Conservation (phyloP, 306 rosid species). For the Begonia loranthoides region DNA sequence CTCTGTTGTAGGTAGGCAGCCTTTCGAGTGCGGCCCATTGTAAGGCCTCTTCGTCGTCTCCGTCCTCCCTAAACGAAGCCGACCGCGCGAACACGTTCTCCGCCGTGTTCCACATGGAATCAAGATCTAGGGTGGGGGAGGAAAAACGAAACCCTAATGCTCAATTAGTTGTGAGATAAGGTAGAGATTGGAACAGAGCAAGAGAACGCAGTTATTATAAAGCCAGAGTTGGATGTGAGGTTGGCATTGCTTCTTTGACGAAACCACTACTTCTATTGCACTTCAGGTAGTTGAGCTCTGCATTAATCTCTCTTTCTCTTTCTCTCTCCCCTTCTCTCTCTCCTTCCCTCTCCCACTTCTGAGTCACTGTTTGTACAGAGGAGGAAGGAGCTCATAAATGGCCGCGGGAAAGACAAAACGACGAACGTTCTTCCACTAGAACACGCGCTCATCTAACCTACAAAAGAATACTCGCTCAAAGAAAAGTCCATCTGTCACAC, state of each 20-base stretch:
- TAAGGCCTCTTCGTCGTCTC: constrained; percentile 74
- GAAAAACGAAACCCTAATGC: background rate
- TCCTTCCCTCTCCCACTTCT: constrained; percentile 11
- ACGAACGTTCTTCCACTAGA: background rate
- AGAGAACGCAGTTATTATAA: background rate
- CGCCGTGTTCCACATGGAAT: constrained; percentile 84
- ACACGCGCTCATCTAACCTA: constrained; percentile 4
- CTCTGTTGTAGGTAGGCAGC: constrained; percentile 71
- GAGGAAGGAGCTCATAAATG: constrained; percentile 34
- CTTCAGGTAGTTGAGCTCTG: constrained; percentile 44
- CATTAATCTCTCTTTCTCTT: constrained; percentile 35
- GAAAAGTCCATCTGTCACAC: background rate
- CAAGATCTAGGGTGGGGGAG: constrained; percentile 5
- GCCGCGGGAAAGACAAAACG: constrained; percentile 48
- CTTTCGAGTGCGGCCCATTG: constrained; percentile 98
- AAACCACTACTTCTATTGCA: constrained; percentile 8
- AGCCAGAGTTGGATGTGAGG: constrained; percentile 8
- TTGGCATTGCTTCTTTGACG: background rate
- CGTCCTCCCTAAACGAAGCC: constrained; percentile 42
- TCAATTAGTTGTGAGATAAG: background rate
- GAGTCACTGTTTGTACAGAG: constrained; percentile 6
- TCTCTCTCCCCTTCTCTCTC: constrained; percentile 10
- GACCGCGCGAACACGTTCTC: constrained; percentile 58
- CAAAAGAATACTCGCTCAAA: background rate
- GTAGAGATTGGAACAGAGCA: background rate